These are phyloP conservation scores for Podospora didyma DNA, from an alignment of 495 filamentous ascomycete genomes.

Conservation along the genomic window DNA sequence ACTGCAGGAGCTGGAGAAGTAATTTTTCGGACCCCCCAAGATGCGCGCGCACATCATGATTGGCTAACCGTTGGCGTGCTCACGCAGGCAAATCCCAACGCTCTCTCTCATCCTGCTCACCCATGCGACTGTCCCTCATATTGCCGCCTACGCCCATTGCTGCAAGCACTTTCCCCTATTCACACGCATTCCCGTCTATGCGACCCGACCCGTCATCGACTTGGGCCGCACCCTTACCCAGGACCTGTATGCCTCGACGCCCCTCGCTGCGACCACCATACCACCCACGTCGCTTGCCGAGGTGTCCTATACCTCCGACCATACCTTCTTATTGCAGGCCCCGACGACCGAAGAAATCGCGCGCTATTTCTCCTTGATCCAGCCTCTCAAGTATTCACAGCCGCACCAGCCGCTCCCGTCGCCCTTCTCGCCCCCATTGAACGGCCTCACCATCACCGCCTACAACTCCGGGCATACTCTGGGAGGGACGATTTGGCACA, in stretches of 20 bases:
- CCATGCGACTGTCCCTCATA: constrained; percentile 83
- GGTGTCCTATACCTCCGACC: constrained; percentile 49
- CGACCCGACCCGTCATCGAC: constrained; percentile 87
- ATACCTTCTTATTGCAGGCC: constrained; percentile 69
- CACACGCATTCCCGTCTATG: constrained; percentile 90
- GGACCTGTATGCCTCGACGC: constrained; percentile 88
- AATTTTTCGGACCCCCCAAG: too few species aligned
- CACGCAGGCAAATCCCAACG: constrained; percentile 73
- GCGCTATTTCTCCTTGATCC: constrained; percentile 86
- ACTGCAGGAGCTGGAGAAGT: constrained; percentile 87
- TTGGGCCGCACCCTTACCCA: constrained; percentile 87
- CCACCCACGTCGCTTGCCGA: constrained; percentile 64
- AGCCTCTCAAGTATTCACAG: constrained; percentile 93
- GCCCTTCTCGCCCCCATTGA: constrained; percentile 80
- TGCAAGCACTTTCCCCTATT: constrained; percentile 95
- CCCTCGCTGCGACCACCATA: constrained; percentile 78
- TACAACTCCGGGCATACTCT: constrained; percentile 96
- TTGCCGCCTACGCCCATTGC: constrained; percentile 93
- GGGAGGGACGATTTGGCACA: constrained; percentile 97
- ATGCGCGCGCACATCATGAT: too few species aligned
- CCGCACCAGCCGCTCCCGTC: constrained; percentile 83
- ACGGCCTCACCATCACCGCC: constrained; percentile 92
- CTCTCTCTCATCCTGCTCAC: constrained; percentile 93
- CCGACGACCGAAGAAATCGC: constrained; percentile 86
- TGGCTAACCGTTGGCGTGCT: too few species aligned